Percentiles rank a stretch among this genome's conserved stretches.
These are phyloP conservation scores for Saturnispora serradocipensis DNA, from an alignment of 805 yeast species.

Conservation along the genomic window DNA sequence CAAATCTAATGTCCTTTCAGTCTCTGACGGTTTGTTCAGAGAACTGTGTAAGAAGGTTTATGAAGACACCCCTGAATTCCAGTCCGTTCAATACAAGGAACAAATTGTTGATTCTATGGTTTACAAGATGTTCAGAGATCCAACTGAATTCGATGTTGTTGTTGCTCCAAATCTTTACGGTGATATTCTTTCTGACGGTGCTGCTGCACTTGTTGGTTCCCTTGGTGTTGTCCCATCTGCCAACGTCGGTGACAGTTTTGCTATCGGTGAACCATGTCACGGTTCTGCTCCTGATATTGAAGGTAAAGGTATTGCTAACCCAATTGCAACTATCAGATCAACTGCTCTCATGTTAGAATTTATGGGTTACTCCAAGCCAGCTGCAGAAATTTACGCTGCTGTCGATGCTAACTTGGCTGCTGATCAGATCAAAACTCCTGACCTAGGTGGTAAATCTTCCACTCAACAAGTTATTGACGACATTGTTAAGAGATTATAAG, in stretches of 20 bases:
- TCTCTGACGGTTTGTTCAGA: slow-evolving; percentile 92
- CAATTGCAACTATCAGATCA: slow-evolving; percentile 96
- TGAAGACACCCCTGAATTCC: slow-evolving; percentile 49
- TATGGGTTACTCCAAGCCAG: slow-evolving; percentile 83
- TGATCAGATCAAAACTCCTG: slow-evolving; percentile 79
- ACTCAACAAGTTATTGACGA: slow-evolving; percentile 86
- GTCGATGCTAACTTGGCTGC: slow-evolving; percentile 88
- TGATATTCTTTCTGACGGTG: slow-evolving; percentile 94
- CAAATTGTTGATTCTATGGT: slow-evolving; percentile 99
- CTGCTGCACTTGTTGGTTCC: slow-evolving; percentile 96
- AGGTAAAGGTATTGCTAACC: slow-evolving; percentile 91
- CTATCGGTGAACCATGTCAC: slow-evolving; percentile 98
- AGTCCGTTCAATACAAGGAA: slow-evolving; percentile 65
- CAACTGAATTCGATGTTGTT: slow-evolving; percentile 92
- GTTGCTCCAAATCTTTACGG: slow-evolving; percentile 99
- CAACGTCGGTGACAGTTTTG: slow-evolving; percentile 92
- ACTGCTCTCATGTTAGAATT: slow-evolving; percentile 96
- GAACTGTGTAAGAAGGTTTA: slow-evolving; percentile 66
- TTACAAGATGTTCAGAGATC: slow-evolving; percentile 97
- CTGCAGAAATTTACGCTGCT: slow-evolving; percentile 86
- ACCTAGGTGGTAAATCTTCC: slow-evolving; percentile 82
- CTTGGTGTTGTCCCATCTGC: slow-evolving; percentile 98
- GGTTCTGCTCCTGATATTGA: slow-evolving; percentile 99
- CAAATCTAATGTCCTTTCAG: slow-evolving; percentile 89
- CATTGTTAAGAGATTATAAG: slow-evolving; percentile 47